These are phyloP conservation scores for Flaveria sonorensis DNA, from an alignment of 129 eudicot species.

Conservation along the genomic window DNA sequence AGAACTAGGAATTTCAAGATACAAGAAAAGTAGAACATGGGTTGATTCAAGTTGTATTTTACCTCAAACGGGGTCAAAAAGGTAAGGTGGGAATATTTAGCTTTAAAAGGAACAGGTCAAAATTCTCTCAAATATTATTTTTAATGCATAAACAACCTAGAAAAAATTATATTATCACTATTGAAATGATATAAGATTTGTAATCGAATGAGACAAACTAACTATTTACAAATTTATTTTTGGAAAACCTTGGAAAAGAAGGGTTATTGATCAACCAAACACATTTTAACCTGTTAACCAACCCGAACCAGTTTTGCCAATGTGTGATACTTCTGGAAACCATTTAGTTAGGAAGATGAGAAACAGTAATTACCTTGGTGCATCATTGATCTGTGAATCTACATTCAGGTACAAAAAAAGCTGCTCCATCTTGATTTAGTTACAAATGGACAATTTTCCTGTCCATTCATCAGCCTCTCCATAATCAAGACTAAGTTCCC, in stretches of 20 bases:
- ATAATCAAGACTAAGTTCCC: constrained; percentile 92
- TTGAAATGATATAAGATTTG: background rate
- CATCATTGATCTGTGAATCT: constrained; percentile 18
- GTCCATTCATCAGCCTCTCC: constrained; percentile 75
- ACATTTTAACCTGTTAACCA: background rate
- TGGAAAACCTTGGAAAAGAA: background rate
- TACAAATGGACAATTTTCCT: constrained; percentile 81
- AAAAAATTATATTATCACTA: background rate
- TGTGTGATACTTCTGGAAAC: background rate
- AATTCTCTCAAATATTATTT: background rate
- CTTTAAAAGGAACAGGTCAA: background rate
- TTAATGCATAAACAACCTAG: background rate
- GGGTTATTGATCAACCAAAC: background rate
- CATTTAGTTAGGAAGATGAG: background rate
- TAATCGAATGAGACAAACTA: background rate
- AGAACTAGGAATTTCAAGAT: background rate
- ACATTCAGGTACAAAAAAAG: constrained; percentile 25
- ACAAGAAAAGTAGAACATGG: background rate
- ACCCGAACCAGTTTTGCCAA: background rate
- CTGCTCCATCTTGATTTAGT: constrained; percentile 36
- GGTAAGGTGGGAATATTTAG: background rate
- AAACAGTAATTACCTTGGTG: constrained; percentile 43
- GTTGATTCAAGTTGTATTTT: background rate
- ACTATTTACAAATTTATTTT: background rate
- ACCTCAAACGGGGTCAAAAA: background rate